These are phyloP conservation scores for Stephania cephalantha DNA, from an alignment of 164 flowering plant species.

Conservation along the genomic window DNA sequence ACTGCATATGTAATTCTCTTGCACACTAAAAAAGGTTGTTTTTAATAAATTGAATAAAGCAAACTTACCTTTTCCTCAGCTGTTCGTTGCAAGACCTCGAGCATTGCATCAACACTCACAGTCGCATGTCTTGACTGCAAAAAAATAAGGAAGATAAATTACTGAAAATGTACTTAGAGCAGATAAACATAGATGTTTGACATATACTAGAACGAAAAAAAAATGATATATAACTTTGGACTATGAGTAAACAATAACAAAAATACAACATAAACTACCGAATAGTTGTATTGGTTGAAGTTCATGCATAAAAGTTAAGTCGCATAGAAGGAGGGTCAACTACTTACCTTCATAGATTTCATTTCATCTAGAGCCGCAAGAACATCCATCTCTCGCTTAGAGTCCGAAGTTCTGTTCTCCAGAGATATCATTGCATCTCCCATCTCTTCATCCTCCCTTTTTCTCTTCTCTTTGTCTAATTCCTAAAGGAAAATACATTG, in stretches of 20 bases:
- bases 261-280: too few relatives aligned
- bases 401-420: conserved; percentile 84
- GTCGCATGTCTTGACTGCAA: conserved; percentile 88
- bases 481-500: conserved; percentile 32
- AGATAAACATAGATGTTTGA: not conserved
- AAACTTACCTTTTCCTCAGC: conserved; percentile 55
- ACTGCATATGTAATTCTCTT: not conserved
- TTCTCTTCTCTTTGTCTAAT: conserved; percentile 47
- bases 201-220: too few relatives aligned
- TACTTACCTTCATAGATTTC: conserved; percentile 87
- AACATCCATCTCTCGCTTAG: conserved; percentile 92
- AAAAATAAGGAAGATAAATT: conserved; percentile 6
- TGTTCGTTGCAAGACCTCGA: conserved; percentile 68
- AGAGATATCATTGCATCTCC: conserved; percentile 96
- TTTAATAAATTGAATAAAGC: not conserved
- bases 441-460: conserved; percentile 81
- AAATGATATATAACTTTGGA: too few relatives aligned
- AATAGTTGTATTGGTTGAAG: not conserved
- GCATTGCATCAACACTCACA: conserved; percentile 84
- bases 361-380: conserved; percentile 91
- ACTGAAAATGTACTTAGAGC: not conserved
- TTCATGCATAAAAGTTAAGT: not conserved
- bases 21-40: too few relatives aligned
- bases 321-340: not conserved
- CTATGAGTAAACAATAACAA: too few relatives aligned